These are phyloP conservation scores for Akanthomyces muscarius DNA, from an alignment of 2,329 filamentous ascomycete species.

Conservation along the genomic window DNA sequence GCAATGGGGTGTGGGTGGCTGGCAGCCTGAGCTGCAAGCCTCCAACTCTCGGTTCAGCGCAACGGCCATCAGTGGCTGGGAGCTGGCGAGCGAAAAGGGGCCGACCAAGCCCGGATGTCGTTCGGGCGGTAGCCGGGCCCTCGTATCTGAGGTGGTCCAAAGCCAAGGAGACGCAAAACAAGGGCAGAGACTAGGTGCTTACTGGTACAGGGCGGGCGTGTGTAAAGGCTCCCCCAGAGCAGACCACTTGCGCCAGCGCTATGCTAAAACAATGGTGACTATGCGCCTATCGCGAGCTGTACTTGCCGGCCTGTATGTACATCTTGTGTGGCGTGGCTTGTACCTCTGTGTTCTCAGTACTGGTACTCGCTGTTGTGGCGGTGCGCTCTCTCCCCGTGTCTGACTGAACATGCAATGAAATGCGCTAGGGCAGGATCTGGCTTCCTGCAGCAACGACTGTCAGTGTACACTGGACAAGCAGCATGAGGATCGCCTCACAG, in stretches of 20 bases:
- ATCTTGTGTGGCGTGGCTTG: background rate
- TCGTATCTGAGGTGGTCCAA: background rate
- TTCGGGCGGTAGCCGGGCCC: constrained; percentile 3
- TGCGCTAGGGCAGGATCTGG: too few species aligned
- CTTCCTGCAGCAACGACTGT: background rate
- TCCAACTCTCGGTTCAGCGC: background rate
- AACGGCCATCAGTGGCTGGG: background rate
- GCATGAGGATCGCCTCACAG: background rate
- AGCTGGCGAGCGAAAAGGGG: background rate
- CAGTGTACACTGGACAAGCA: too few species aligned
- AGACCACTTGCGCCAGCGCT: background rate
- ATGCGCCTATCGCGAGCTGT: background rate
- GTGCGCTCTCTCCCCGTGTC: background rate
- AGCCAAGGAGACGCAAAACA: background rate
- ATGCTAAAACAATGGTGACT: background rate
- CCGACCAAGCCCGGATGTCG: background rate
- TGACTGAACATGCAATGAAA: too few species aligned
- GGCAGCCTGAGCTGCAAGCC: background rate
- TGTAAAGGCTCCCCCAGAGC: background rate
- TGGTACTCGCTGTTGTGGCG: background rate
- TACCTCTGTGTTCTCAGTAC: background rate
- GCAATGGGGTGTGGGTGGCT: background rate
- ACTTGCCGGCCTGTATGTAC: background rate
- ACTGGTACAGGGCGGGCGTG: background rate
- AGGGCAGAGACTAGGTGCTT: background rate